Percentiles rank a stretch among this genome's conserved stretches.
These are phyloP conservation scores for Wakefieldia striispora DNA, from an alignment of 768 basidiomycete genomes.

Conservation along the genomic window DNA sequence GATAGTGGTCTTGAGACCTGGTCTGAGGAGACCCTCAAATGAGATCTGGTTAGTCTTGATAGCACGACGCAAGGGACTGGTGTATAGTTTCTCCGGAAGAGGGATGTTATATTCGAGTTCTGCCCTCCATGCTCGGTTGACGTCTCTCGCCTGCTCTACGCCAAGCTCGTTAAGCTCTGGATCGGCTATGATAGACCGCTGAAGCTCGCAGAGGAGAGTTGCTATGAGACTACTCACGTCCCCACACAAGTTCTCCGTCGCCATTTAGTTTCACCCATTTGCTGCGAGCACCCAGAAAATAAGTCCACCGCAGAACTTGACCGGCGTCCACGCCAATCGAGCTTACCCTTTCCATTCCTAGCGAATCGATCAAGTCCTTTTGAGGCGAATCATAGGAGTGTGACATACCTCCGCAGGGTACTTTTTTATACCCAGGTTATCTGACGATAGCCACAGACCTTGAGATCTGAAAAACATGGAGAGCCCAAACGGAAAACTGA, in stretches of 20 bases:
- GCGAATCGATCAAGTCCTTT: neutral
- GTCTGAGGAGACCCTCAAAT: slow-evolving; percentile 43
- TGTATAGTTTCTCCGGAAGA: slow-evolving; percentile 54
- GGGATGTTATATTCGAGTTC: slow-evolving; percentile 45
- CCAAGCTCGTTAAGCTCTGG: slow-evolving; percentile 61
- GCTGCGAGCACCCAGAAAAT: neutral
- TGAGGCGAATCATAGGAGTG: neutral
- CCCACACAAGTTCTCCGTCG: slow-evolving; percentile 69
- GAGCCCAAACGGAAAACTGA: slow-evolving; percentile 32
- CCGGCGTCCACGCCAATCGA: neutral
- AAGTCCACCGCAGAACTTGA: neutral
- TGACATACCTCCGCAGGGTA: slow-evolving; percentile 49
- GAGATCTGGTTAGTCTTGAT: slow-evolving; percentile 54
- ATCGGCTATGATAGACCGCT: slow-evolving; percentile 46
- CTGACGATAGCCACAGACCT: slow-evolving; percentile 49
- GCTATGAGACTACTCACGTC: slow-evolving; percentile 49
- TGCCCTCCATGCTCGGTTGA: slow-evolving; percentile 44
- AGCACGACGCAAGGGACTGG: slow-evolving; percentile 63
- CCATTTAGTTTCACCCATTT: slow-evolving; percentile 63
- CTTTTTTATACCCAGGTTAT: slow-evolving; percentile 67
- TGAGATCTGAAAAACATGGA: slow-evolving; percentile 3
- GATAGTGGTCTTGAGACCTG: slow-evolving; percentile 38
- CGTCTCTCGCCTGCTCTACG: slow-evolving; percentile 49
- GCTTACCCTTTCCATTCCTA: slow-evolving; percentile 63
- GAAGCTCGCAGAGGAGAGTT: neutral